Conservation (phyloP, 116 monocot species). For the Phalaenopsis hybrid region DNA sequence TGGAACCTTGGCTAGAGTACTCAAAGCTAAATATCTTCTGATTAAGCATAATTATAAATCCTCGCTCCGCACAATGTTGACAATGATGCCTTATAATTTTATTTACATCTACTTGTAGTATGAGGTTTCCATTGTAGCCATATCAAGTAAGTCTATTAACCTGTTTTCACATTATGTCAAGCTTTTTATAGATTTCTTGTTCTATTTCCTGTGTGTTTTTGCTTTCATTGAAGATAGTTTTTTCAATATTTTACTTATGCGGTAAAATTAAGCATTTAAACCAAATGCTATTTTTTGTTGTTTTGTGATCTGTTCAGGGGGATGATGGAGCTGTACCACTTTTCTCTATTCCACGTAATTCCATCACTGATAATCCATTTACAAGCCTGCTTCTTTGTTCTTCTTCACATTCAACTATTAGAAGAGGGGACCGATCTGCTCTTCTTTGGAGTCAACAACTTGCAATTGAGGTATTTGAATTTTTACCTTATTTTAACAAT, state of each 20-base stretch:
- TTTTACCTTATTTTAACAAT: not conserved
- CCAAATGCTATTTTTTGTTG: not conserved
- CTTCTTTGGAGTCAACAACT: conserved; percentile 69
- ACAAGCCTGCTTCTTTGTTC: conserved; percentile 87
- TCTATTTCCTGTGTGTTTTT: not conserved
- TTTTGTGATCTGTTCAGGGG: conserved; percentile 36
- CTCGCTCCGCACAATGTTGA: not conserved
- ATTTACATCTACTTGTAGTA: not conserved
- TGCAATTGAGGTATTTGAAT: conserved; percentile 65
- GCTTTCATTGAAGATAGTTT: not conserved
- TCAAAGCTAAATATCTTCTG: not conserved
- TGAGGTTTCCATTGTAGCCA: not conserved
- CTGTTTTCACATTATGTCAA: not conserved
- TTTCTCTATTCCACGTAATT: conserved; percentile 64
- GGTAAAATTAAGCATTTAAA: not conserved
- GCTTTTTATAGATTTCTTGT: not conserved
- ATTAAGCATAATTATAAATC: not conserved
- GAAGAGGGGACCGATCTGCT: conserved; percentile 27
- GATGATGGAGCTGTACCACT: conserved; percentile 55
- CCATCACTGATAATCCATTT: conserved; percentile 79
- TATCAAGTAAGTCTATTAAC: not conserved
- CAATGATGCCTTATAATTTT: not conserved
- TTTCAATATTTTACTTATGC: not conserved
- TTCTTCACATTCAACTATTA: conserved; percentile 31
- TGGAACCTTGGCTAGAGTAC: not conserved